Evolutionary conservation across 495 filamentous ascomycete species (phyloP).

Genomic region (Evernia prunastri): DNA sequence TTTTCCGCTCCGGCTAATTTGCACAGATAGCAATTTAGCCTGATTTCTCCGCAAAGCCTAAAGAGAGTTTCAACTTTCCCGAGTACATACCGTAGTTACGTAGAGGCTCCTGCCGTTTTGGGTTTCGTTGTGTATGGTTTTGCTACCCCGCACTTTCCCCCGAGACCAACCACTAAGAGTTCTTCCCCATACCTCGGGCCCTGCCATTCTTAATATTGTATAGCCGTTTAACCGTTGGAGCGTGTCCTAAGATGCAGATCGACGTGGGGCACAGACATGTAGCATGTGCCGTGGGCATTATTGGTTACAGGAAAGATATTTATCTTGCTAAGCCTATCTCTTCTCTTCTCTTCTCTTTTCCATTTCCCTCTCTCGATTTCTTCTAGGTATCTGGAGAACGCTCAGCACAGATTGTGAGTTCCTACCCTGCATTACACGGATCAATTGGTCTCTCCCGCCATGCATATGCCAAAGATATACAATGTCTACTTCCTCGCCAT

Average conservation of each 20-base stretch:
- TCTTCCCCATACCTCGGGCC: too few species aligned
- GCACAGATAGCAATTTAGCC: too few species aligned
- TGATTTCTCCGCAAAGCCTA: too few species aligned
- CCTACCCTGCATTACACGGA: not conserved
- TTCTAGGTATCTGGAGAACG: not conserved
- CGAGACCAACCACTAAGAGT: too few species aligned
- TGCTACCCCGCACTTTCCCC: not conserved
- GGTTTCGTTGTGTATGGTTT: not conserved
- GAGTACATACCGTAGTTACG: too few species aligned
- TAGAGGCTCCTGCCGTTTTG: too few species aligned
- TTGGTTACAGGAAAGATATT: not conserved
- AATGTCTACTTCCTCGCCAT: constrained; percentile 59
- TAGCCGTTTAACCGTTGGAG: not conserved
- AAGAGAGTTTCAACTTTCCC: too few species aligned
- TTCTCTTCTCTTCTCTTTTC: not conserved
- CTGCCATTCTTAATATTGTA: not conserved
- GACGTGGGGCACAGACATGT: not conserved
- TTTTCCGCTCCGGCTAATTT: too few species aligned
- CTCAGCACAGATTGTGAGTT: not conserved
- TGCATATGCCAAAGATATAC: constrained; percentile 47
- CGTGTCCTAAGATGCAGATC: not conserved
- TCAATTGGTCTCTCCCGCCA: constrained; percentile 13
- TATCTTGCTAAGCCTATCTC: not conserved
- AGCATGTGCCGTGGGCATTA: not conserved
- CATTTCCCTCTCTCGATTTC: not conserved